Conservation (phyloP, 371 early-diverging fungal genomes). For the Smittium culicis region DNA sequence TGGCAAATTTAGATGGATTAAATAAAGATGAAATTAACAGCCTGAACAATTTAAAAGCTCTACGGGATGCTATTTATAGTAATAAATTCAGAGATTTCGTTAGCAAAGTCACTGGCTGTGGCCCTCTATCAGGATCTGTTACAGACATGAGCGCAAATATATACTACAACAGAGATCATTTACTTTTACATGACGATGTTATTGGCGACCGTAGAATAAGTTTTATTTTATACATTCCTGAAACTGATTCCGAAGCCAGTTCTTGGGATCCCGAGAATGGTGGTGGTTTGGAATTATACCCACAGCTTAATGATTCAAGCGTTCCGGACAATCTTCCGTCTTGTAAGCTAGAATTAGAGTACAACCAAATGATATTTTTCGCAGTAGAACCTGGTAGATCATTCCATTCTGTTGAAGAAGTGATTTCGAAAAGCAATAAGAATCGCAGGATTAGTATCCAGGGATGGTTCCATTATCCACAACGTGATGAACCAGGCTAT, state of each 20-base stretch:
- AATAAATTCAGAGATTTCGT: slow-evolving; percentile 50
- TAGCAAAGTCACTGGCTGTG: slow-evolving; percentile 47
- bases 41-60: slow-evolving; percentile 36
- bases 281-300: slow-evolving; percentile 61
- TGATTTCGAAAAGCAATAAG: slow-evolving; percentile 40
- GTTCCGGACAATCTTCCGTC: slow-evolving; percentile 47
- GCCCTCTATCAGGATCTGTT: slow-evolving; percentile 42
- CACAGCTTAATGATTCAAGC: slow-evolving; percentile 35
- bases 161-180: slow-evolving; percentile 49
- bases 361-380: slow-evolving; percentile 64
- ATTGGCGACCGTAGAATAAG: slow-evolving; percentile 61
- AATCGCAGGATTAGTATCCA: slow-evolving; percentile 42
- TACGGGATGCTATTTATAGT: slow-evolving; percentile 57
- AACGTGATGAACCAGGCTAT: slow-evolving; percentile 43
- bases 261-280: slow-evolving; percentile 47
- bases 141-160: slow-evolving; percentile 53
- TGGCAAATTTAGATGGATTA: slow-evolving; percentile 64
- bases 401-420: slow-evolving; percentile 65
- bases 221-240: slow-evolving; percentile 59
- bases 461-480: slow-evolving; percentile 65
- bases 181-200: slow-evolving; percentile 66
- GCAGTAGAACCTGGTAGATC: slow-evolving; percentile 60
- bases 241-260: slow-evolving; percentile 36
- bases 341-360: slow-evolving; percentile 42
- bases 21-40: slow-evolving; percentile 35